Conservation (phyloP, 306 rosid genomes). For the Quercus mongolica region DNA sequence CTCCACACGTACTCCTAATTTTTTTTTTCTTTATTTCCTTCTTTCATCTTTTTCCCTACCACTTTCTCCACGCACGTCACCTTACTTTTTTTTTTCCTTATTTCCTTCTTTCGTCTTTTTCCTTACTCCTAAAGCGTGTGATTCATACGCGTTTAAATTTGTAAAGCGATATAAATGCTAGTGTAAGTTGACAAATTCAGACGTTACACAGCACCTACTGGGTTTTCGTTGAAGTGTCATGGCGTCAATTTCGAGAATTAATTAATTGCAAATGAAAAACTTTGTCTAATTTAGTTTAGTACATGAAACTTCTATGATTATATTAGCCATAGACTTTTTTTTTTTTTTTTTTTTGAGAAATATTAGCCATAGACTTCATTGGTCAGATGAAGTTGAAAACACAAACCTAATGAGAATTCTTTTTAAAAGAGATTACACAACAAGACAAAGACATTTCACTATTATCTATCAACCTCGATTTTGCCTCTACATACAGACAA, state of each 20-base stretch:
- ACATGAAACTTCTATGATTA: too few species aligned
- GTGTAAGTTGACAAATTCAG: not conserved
- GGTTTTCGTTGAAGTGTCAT: not conserved
- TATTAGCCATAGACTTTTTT: not conserved
- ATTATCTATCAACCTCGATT: constrained; percentile 23
- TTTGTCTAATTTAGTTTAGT: too few species aligned
- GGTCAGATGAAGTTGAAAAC: constrained; percentile 20
- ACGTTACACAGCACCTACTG: not conserved
- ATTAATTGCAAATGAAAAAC: not conserved
- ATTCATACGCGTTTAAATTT: not conserved
- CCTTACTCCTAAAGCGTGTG: not conserved
- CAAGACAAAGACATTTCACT: constrained; percentile 20
- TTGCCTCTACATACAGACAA: constrained; percentile 35
- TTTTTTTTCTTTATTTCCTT: too few species aligned
- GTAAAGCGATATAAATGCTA: not conserved
- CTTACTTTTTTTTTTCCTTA: too few species aligned
- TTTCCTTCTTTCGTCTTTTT: too few species aligned
- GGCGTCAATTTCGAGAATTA: not conserved
- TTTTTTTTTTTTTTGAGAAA: too few species aligned
- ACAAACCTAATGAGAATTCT: not conserved
- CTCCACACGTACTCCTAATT: too few species aligned
- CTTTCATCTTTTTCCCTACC: too few species aligned
- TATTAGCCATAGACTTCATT: constrained; percentile 6
- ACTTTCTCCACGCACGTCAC: too few species aligned
- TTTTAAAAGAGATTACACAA: not conserved